Percentiles rank a stretch among this genome's conserved stretches.
phyloP scores from a whole-genome alignment of 2,329 filamentous ascomycete species.

The Aspergillus fructus region DNA sequence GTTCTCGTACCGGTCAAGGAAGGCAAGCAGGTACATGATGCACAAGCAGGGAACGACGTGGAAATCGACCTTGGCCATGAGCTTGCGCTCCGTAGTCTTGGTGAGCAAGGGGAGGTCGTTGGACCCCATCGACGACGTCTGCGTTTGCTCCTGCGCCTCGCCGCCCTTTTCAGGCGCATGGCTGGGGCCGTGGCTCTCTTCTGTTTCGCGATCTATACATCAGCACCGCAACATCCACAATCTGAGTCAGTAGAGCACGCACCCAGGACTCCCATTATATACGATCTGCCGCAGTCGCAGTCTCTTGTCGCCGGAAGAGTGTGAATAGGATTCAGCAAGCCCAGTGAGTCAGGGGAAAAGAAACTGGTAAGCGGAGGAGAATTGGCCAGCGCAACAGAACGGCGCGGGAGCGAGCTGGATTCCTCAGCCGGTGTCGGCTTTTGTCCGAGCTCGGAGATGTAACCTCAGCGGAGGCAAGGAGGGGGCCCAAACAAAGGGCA shows the following conservation, averaged over 20 bases:
- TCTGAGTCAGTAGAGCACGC: background rate
- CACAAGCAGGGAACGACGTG: conserved; percentile 71
- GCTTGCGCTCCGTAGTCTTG: conserved; percentile 54
- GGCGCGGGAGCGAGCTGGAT: background rate
- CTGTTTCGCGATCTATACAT: conserved; percentile 2
- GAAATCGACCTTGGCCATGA: conserved; percentile 70
- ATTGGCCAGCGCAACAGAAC: background rate
- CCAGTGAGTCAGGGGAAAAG: background rate
- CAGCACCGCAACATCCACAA: background rate
- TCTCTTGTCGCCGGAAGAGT: background rate
- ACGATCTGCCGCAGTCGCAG: background rate
- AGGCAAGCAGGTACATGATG: conserved; percentile 69
- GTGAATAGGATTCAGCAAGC: background rate
- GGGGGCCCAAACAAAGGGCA: background rate
- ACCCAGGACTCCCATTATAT: conserved; percentile 1
- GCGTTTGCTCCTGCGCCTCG: background rate
- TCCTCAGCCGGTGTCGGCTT: conserved; percentile 4
- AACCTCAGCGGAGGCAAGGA: background rate
- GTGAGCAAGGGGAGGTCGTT: conserved; percentile 32
- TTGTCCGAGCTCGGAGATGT: conserved; percentile 7
- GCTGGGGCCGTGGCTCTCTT: conserved; percentile 4
- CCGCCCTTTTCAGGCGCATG: conserved; percentile 19
- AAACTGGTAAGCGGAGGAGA: background rate
- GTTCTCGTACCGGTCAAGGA: conserved; percentile 53
- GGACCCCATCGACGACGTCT: conserved; percentile 11